Evolutionary conservation across 2,329 filamentous ascomycete species (phyloP), one percentile per base, ranked within the genome.

Genomic region (Sporothrix variecibatus): DNA sequence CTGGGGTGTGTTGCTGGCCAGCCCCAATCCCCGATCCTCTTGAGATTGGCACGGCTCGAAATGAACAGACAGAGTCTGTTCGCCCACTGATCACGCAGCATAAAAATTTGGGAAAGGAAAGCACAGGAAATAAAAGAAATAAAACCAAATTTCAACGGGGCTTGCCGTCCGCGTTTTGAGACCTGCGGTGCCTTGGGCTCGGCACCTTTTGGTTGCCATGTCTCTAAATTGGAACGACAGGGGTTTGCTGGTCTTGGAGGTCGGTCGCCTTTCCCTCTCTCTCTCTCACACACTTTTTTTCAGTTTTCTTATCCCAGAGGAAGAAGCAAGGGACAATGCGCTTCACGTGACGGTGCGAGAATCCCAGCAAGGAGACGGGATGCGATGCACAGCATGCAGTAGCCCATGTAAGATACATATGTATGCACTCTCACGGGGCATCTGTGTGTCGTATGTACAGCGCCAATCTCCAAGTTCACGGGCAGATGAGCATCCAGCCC

Each of bases 361-460:
- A 46, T 67, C 38, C 62, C 62, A 67, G 38, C 38, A 67, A 67
- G 62, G 23, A 46, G 38, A 26, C 12, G n/a, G 34, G 62, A 43
- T 67, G 38, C 62, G 62, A 46, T 67, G 62, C 62, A 67, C 62
- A 46, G 62, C 62, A 67, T 67, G 62, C 62, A 67, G 62, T 67
- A 67, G 62, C 11, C 38, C 15, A 65, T 65, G 53, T 28, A 31
- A 34, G 12, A 17, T 15, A n/a, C 15, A 6, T n/a, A 51, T 64
- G 60, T 65, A 46, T 65, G 38, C 62, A 65, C 62, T 67, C 23
- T 67, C 38, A 67, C 62, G 38, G 62, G 20, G 60, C n/a, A 34
- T n/a, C 20, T 17, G n/a, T 64, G 20, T 3, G 15, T 20, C 3
- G 17, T 26, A 26, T 56, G 23, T 40, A 38, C n/a, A 28, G 62